Evolutionary conservation across 805 yeast genomes (phyloP).

Genomic region (Candida ficus): DNA sequence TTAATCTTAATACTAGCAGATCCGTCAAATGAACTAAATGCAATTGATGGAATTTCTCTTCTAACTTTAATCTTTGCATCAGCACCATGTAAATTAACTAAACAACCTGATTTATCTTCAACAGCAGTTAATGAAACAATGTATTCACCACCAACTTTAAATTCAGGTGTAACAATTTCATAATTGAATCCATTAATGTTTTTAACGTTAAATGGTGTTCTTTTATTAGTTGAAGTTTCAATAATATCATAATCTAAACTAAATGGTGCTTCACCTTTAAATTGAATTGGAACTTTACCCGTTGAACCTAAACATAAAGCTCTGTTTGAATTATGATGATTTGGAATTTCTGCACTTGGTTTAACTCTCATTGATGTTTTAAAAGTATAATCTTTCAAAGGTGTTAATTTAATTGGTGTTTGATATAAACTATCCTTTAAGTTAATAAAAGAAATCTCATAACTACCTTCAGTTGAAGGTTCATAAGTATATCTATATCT

Average conservation of each 20-base stretch:
- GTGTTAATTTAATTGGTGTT: conserved; percentile 31
- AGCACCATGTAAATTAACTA: conserved; percentile 58
- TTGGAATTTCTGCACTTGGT: conserved; percentile 42
- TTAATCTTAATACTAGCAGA: conserved; percentile 39
- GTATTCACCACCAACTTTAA: conserved; percentile 69
- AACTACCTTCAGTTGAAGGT: conserved; percentile 80
- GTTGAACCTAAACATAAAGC: conserved; percentile 43
- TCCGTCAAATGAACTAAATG: conserved; percentile 37
- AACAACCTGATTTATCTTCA: conserved; percentile 73
- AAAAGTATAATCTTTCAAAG: conserved; percentile 44
- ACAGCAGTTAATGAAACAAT: conserved; percentile 58
- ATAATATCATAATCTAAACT: conserved; percentile 62
- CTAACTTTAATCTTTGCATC: conserved; percentile 68
- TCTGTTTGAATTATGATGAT: conserved; percentile 9
- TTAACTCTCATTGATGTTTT: conserved; percentile 67
- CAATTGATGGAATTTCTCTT: conserved; percentile 58
- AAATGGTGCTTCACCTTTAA: conserved; percentile 82
- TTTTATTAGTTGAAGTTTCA: conserved; percentile 46
- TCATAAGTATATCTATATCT: conserved; percentile 58
- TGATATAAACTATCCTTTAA: conserved; percentile 62
- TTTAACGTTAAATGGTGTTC: conserved; percentile 37
- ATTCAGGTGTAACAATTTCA: conserved; percentile 47
- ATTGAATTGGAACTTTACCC: conserved; percentile 45
- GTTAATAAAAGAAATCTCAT: conserved; percentile 62
- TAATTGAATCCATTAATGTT: conserved; percentile 34